A percentile compares a stretch with the other conserved stretches of the same genome.
These are phyloP conservation scores for Pluteus cervinus DNA, from an alignment of 768 basidiomycete species.

Conservation along the genomic window DNA sequence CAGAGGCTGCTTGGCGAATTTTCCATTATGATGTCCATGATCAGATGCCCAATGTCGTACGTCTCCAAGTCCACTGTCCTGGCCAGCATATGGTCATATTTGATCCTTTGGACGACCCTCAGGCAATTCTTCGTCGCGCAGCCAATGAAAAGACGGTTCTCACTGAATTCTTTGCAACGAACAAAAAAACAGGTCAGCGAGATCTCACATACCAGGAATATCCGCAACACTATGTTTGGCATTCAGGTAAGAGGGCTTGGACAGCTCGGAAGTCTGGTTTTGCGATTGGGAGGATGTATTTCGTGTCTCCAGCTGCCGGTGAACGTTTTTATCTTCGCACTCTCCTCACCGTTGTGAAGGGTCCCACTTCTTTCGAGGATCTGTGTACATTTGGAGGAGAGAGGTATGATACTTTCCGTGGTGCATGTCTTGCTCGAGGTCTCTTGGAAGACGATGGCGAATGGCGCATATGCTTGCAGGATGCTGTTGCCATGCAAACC, in stretches of 20 bases:
- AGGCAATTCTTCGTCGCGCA: slow-evolving; percentile 2
- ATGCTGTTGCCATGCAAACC: slow-evolving; percentile 27
- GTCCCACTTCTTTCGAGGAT: slow-evolving; percentile 10
- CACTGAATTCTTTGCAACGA: slow-evolving; percentile 26
- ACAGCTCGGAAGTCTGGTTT: background rate
- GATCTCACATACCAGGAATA: slow-evolving; percentile 30
- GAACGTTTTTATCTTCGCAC: slow-evolving; percentile 4
- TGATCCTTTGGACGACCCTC: background rate
- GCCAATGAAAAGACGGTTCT: slow-evolving; percentile 17
- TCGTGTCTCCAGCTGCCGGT: background rate
- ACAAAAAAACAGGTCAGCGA: slow-evolving; percentile 10
- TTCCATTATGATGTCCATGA: slow-evolving; percentile 26
- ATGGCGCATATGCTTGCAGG: slow-evolving; percentile 30
- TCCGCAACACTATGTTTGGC: slow-evolving; percentile 23
- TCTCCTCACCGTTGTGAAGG: slow-evolving; percentile 4
- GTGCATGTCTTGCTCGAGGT: slow-evolving; percentile 29
- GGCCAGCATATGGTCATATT: slow-evolving; percentile 1
- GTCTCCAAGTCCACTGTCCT: slow-evolving; percentile 33
- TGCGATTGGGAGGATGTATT: slow-evolving; percentile 3
- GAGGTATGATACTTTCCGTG: slow-evolving; percentile 21
- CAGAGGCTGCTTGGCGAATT: slow-evolving; percentile 24
- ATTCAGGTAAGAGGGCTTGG: slow-evolving; percentile 3
- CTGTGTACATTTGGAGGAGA: slow-evolving; percentile 13
- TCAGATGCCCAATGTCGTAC: slow-evolving; percentile 29
- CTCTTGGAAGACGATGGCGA: slow-evolving; percentile 35